Conservation (phyloP, 352 stramenopile species). For the Elongisporangium senticosum region DNA sequence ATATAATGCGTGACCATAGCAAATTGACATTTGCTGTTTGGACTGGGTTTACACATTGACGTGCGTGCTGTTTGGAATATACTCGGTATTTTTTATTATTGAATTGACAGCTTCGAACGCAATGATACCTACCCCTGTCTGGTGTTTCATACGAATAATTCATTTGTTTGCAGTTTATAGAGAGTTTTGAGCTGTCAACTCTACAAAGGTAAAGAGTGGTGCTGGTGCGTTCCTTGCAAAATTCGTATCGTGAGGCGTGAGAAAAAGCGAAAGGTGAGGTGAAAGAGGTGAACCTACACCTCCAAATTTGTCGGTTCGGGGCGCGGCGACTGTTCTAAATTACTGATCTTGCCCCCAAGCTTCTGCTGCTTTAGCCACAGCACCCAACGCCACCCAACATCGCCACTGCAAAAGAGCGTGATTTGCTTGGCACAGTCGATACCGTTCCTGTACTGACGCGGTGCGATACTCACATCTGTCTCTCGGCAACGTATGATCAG, state of each 20-base stretch:
- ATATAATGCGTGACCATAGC: too few relatives aligned
- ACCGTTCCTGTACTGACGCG: background rate
- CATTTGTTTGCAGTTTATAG: background rate
- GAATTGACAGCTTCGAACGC: background rate
- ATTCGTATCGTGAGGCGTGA: background rate
- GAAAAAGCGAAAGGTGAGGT: background rate
- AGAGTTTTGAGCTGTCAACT: background rate
- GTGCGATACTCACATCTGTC: background rate
- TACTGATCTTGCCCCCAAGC: too few relatives aligned
- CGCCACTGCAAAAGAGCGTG: background rate
- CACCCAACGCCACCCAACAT: background rate
- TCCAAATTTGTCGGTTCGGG: background rate
- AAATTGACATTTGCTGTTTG: too few relatives aligned
- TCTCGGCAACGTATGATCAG: background rate
- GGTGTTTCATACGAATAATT: background rate
- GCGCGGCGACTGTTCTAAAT: too few relatives aligned
- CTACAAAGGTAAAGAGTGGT: too few relatives aligned
- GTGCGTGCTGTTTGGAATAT: too few relatives aligned
- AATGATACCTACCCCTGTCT: background rate
- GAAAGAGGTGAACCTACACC: background rate
- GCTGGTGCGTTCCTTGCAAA: background rate
- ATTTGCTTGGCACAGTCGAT: background rate
- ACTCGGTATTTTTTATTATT: background rate
- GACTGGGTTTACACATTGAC: too few relatives aligned
- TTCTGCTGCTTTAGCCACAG: background rate